These are phyloP conservation scores for Penicillium capsulatum DNA, from an alignment of 2,329 filamentous ascomycete species.

Conservation along the genomic window DNA sequence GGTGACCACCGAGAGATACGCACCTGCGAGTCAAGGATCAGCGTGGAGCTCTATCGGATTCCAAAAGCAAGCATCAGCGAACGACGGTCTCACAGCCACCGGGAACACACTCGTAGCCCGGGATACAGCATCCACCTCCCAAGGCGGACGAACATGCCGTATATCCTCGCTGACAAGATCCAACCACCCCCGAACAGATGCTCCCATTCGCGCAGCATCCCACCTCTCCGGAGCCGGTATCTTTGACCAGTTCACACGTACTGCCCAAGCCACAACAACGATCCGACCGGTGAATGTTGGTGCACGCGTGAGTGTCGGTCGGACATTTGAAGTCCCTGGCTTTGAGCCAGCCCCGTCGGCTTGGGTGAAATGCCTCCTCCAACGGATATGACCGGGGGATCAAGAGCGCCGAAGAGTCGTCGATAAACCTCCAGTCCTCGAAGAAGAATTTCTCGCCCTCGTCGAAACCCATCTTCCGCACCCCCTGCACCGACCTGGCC, in stretches of 20 bases:
- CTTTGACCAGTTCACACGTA: slow-evolving; percentile 52
- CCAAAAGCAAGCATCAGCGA: neutral
- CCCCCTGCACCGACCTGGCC: slow-evolving; percentile 24
- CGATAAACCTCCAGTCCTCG: slow-evolving; percentile 42
- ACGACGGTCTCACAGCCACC: slow-evolving; percentile 47
- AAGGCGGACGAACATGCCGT: slow-evolving; percentile 51
- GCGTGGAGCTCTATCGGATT: too few species aligned
- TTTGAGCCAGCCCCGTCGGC: slow-evolving; percentile 3
- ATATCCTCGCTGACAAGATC: slow-evolving; percentile 51
- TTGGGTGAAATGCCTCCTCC: neutral
- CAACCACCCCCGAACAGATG: slow-evolving; percentile 51
- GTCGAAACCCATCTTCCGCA: slow-evolving; percentile 46
- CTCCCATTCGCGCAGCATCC: slow-evolving; percentile 57
- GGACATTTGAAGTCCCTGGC: slow-evolving; percentile 55
- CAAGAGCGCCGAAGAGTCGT: slow-evolving; percentile 7
- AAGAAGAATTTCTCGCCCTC: slow-evolving; percentile 48
- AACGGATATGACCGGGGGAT: slow-evolving; percentile 10
- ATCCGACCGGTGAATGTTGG: slow-evolving; percentile 52
- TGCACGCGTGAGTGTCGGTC: slow-evolving; percentile 51
- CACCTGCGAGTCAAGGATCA: slow-evolving; percentile 20
- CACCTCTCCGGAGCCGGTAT: slow-evolving; percentile 53
- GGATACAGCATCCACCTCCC: slow-evolving; percentile 60
- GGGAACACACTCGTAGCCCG: slow-evolving; percentile 55
- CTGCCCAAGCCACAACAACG: slow-evolving; percentile 55
- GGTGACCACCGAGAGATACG: slow-evolving; percentile 34